These are phyloP conservation scores for Sanguinoderma infundibulare DNA, from an alignment of 1,284 basidiomycete species.

Conservation along the genomic window DNA sequence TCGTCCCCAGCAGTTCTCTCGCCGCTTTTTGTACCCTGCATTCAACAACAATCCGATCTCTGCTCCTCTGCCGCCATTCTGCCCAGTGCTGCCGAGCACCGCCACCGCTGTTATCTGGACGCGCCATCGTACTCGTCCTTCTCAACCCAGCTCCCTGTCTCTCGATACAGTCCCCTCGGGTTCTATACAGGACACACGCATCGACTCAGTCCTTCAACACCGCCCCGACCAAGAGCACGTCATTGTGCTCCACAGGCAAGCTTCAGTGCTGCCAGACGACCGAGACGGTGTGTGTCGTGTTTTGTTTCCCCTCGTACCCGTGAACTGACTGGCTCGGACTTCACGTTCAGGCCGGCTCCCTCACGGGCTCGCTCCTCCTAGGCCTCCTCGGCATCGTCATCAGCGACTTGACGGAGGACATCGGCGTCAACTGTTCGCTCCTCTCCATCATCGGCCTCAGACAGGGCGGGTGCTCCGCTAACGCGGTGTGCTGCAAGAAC, in stretches of 20 bases:
- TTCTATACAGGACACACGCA: no score
- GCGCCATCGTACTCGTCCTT: no score
- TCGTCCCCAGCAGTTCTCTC: no score
- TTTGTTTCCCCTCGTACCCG: not conserved
- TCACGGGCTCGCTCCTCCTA: slow-evolving; percentile 16
- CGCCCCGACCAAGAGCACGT: not conserved
- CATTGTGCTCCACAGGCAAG: slow-evolving; percentile 28
- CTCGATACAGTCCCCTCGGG: no score
- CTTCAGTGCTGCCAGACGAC: slow-evolving; percentile 32
- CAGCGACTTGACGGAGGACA: slow-evolving; percentile 20
- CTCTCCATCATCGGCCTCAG: slow-evolving; percentile 27
- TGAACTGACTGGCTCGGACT: not conserved
- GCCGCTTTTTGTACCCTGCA: no score
- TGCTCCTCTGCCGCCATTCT: no score
- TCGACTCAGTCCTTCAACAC: no score
- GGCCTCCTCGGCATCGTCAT: slow-evolving; percentile 29
- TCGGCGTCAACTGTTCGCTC: slow-evolving; percentile 35
- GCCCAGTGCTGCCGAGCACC: no score
- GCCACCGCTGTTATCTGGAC: no score
- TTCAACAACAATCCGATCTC: no score
- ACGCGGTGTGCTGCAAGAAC: slow-evolving; percentile 13
- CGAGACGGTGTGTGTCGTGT: slow-evolving; percentile 1
- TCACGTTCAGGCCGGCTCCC: slow-evolving; percentile 13
- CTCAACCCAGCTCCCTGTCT: no score
- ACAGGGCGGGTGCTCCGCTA: slow-evolving; percentile 22